Conservation (phyloP, 345 rosid genomes). For the Viola odorata region DNA sequence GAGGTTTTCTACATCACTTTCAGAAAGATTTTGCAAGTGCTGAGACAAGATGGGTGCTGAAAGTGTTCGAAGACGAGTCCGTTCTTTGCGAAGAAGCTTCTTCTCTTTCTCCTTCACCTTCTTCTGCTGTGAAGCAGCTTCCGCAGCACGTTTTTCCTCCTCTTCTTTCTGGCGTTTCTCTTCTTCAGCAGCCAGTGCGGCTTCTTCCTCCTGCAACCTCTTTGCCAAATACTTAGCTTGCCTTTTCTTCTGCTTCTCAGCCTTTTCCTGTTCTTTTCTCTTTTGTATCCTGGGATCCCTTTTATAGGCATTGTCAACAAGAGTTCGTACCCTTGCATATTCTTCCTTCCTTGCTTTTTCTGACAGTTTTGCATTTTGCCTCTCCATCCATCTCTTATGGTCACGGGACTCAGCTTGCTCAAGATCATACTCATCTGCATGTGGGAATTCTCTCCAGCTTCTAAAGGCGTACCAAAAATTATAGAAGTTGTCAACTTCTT, state of each 20-base stretch:
- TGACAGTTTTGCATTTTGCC: constrained; percentile 81
- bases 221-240: constrained; percentile 77
- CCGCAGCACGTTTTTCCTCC: constrained; percentile 76
- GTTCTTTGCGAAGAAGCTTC: constrained; percentile 86
- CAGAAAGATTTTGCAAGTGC: constrained; percentile 49
- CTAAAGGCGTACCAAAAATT: constrained; percentile 84
- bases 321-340: constrained; percentile 71
- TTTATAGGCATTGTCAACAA: constrained; percentile 88
- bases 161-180: constrained; percentile 69
- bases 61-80: constrained; percentile 74
- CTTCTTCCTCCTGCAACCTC: constrained; percentile 85
- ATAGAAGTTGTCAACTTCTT: constrained; percentile 77
- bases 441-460: constrained; percentile 99
- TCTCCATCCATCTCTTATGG: constrained; percentile 99
- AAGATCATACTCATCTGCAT: constrained; percentile 88
- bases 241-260: constrained; percentile 85
- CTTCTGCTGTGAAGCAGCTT: constrained; percentile 77
- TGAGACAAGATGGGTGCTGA: constrained; percentile 55
- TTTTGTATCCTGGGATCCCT: constrained; percentile 80
- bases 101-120: constrained; percentile 85
- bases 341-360: constrained; percentile 95
- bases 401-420: constrained; percentile 98
- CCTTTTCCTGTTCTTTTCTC: constrained; percentile 82
- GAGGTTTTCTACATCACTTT: constrained; percentile 72
- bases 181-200: constrained; percentile 75